Conservation (phyloP, 306 rosid species). For the Cicer pinnatifidum region DNA sequence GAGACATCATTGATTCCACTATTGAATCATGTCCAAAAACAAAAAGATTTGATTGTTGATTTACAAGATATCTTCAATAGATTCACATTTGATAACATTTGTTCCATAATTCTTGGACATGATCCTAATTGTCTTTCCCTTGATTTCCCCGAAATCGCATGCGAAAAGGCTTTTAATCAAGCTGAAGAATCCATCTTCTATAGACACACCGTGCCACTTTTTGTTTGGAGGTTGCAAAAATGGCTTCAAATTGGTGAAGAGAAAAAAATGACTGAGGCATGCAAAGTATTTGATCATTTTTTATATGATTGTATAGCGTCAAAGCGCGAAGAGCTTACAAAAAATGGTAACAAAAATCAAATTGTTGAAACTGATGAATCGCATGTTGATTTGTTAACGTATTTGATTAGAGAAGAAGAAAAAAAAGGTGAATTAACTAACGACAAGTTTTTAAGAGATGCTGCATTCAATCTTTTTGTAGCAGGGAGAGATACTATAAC, state of each 20-base stretch:
- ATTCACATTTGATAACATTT: conserved; percentile 47
- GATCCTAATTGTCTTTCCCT: conserved; percentile 50
- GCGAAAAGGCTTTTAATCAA: conserved; percentile 50
- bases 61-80: conserved; percentile 51
- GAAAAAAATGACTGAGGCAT: conserved; percentile 42
- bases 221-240: conserved; percentile 52
- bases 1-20: conserved; percentile 34
- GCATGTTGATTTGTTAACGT: conserved; percentile 46
- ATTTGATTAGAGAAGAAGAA: conserved; percentile 33
- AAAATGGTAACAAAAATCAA: not conserved
- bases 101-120: conserved; percentile 45
- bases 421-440: not conserved
- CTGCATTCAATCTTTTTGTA: conserved; percentile 24
- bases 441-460: conserved; percentile 43
- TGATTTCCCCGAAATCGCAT: conserved; percentile 45
- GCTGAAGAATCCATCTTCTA: conserved; percentile 40
- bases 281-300: conserved; percentile 42
- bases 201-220: conserved; percentile 41
- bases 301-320: conserved; percentile 44
- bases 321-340: conserved; percentile 34
- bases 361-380: not conserved
- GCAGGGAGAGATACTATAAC: conserved; percentile 37
- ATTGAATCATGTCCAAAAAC: conserved; percentile 11
- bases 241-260: conserved; percentile 56
- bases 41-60: conserved; percentile 36